These are phyloP conservation scores for Sordariomycetes sp. DNA, from an alignment of 2,329 filamentous ascomycete species.

Conservation along the genomic window DNA sequence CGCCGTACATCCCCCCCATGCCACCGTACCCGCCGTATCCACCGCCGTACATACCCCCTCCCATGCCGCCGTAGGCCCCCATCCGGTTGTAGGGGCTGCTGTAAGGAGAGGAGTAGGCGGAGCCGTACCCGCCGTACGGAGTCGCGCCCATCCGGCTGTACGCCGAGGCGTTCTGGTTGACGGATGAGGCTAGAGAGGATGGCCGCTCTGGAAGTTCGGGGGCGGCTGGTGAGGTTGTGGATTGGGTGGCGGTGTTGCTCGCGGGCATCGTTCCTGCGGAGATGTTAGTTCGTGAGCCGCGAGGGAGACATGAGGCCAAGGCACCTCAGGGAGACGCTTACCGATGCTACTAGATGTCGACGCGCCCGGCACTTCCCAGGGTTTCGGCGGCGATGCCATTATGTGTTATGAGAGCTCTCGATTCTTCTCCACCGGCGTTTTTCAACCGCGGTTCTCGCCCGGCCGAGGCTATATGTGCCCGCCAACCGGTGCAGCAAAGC, in stretches of 20 bases:
- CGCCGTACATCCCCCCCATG: conserved; percentile 18
- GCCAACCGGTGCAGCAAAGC: not conserved
- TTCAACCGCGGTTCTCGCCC: not conserved
- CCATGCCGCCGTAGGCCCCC: conserved; percentile 26
- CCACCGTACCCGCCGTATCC: conserved; percentile 26
- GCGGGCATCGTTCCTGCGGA: conserved; percentile 5
- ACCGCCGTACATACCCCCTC: conserved; percentile 22
- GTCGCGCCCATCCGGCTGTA: conserved; percentile 51
- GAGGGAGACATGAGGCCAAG: not conserved
- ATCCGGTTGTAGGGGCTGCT: conserved; percentile 31
- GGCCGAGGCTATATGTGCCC: not conserved
- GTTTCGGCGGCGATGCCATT: conserved; percentile 84
- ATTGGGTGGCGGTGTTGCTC: conserved; percentile 14
- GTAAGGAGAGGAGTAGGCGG: conserved; percentile 24
- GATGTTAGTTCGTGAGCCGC: conserved; percentile 3
- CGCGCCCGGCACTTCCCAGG: conserved; percentile 78
- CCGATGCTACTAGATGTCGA: not conserved
- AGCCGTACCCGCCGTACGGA: conserved; percentile 23
- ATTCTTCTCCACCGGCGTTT: not conserved
- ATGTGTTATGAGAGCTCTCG: not conserved
- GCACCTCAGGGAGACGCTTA: not conserved
- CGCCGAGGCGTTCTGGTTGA: conserved; percentile 77
- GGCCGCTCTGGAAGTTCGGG: conserved; percentile 63
- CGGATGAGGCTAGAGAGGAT: conserved; percentile 60
- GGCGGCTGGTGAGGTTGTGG: conserved; percentile 26